These are phyloP conservation scores for Novymonas esmeraldas DNA, from an alignment of 208 protist species.

Conservation along the genomic window DNA sequence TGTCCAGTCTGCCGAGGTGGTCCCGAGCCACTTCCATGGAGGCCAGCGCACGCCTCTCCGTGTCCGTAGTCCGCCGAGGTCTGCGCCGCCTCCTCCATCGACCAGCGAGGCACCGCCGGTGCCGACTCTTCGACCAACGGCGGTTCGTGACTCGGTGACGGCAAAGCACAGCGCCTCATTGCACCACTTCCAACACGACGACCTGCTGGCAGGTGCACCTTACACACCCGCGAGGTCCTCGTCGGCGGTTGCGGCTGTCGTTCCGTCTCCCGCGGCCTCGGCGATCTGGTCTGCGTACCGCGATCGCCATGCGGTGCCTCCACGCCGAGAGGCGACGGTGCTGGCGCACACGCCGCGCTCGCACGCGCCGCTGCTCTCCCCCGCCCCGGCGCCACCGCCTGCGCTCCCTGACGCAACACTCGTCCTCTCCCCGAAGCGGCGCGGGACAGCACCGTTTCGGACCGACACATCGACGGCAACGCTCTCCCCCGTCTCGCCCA, in stretches of 20 bases:
- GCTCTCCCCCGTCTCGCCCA: constrained; percentile 1
- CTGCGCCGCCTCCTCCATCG: too few relatives aligned
- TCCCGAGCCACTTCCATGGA: not conserved
- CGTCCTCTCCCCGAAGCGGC: not conserved
- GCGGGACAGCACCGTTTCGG: not conserved
- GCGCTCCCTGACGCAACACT: not conserved
- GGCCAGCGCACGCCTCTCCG: constrained; percentile 2
- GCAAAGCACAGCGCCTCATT: not conserved
- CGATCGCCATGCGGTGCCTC: not conserved
- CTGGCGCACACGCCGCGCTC: not conserved
- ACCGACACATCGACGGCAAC: not conserved
- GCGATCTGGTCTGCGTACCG: constrained; percentile 5
- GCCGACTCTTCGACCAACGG: too few relatives aligned
- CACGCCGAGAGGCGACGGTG: not conserved
- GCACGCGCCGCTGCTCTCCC: constrained; percentile 4
- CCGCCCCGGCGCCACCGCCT: constrained; percentile 1
- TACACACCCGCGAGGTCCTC: not conserved
- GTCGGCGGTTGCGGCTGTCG: not conserved
- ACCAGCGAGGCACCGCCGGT: not conserved
- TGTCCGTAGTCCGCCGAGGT: not conserved
- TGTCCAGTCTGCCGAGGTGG: not conserved
- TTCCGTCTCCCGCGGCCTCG: constrained; percentile 6
- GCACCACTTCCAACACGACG: not conserved
- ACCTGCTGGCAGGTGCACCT: not conserved
- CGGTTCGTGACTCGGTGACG: not conserved